Evolutionary conservation across 2,329 filamentous ascomycete genomes (phyloP), one percentile per base, ranked within the genome.

Genomic region (Pseudocercospora vitis): DNA sequence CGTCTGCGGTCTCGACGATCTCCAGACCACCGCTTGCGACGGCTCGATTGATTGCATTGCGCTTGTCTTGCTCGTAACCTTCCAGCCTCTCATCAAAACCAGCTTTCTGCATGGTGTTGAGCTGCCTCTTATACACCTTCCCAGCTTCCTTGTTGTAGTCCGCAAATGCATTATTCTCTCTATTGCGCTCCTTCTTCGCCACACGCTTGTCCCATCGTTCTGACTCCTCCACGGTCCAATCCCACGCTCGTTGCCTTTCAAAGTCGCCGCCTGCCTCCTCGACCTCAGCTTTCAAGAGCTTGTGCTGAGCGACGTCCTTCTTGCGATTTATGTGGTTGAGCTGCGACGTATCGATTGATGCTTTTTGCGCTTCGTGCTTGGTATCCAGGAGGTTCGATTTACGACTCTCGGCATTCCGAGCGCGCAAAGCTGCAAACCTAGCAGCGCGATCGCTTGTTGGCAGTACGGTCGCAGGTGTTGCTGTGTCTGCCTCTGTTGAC

Each of bases 221-320:
- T 63, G 85, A 88, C 74, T 99, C 94, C 60, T 99, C 94, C 5
- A 92, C 78, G 0, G 94, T 99, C 89, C 94, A 99, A 75, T 97
- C 94, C 94, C 94, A 99, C 1, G 94, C 94, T 33, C 94, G 86
- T 75, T 97, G 96, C 62, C 94, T 88, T 78, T 99, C 94, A 68
- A 97, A 99, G 71, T 97, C 94, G 51, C 89, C 90, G 28, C 91
- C 91, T 0, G 81, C 78, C 14, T 89, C 89, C 70, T 91, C 89
- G 1, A 91, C 86, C 65, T 96, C 91, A 3, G 91, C 89, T 76
- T 96, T 96, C 37, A 96, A 81, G 0, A 99, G 83, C 68, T 97
- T 99, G 71, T 96, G 90, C 4, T 87, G 85, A 16, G 94, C 92
- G 62, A 94, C 85, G 51, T 89, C 91, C 65, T 90, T 88, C 67